Conservation (phyloP, 2,329 filamentous ascomycete genomes). For the Colletotrichum tropicale region DNA sequence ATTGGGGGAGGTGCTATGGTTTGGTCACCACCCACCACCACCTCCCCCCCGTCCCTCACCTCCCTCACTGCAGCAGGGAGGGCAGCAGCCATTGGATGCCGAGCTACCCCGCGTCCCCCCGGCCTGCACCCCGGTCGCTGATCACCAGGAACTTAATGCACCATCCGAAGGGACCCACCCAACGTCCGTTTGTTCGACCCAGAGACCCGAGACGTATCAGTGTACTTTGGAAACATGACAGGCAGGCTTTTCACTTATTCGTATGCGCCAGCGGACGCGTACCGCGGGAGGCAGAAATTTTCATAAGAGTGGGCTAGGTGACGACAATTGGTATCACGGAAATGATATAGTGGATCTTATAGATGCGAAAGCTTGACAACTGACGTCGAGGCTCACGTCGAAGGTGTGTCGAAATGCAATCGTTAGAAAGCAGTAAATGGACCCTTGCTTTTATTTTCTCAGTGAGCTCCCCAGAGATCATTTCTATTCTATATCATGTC, state of each 20-base stretch:
- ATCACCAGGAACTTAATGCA: conserved; percentile 1
- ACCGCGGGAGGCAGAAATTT: neutral
- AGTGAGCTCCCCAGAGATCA: neutral
- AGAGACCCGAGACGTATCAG: neutral
- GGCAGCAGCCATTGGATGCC: neutral
- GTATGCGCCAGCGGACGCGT: neutral
- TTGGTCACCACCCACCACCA: neutral
- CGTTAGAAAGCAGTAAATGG: neutral
- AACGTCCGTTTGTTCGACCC: neutral
- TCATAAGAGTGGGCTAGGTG: neutral
- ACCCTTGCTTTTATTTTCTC: neutral
- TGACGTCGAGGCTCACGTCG: neutral
- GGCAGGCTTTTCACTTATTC: neutral
- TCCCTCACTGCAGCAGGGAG: neutral
- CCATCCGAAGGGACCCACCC: neutral
- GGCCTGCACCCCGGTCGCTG: conserved; percentile 1
- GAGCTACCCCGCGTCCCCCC: conserved; percentile 19
- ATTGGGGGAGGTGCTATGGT: neutral
- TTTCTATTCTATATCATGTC: neutral
- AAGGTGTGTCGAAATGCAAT: neutral
- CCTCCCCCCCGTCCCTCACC: neutral
- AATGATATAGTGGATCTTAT: neutral
- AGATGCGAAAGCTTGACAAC: neutral
- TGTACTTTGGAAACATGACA: neutral
- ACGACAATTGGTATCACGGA: neutral